Conservation (phyloP, 2,329 filamentous ascomycete species). For the Diaporthe citriasiana region DNA sequence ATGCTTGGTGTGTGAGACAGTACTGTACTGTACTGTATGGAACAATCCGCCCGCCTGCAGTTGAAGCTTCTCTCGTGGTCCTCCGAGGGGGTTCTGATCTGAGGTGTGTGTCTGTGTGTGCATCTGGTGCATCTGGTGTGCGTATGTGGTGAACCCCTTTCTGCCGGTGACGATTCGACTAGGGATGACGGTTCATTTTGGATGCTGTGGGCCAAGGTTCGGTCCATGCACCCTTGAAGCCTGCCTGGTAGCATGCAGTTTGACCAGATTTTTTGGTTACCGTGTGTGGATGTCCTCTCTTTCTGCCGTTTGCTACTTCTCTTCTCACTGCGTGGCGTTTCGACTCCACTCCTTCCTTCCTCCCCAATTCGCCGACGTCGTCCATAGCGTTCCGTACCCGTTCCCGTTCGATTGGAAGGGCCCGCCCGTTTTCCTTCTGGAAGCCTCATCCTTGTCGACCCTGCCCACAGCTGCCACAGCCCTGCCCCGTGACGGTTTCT, state of each 20-base stretch:
- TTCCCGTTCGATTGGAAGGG: constrained; percentile 30
- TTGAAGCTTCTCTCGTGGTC: background rate
- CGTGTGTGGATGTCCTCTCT: background rate
- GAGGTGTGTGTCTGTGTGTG: background rate
- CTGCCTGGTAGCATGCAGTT: no score
- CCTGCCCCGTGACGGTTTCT: background rate
- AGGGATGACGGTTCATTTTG: constrained; percentile 19
- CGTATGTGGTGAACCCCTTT: constrained; percentile 26
- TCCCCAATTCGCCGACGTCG: background rate
- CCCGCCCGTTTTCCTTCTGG: constrained; percentile 37
- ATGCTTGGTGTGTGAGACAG: constrained; percentile 28
- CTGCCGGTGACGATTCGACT: constrained; percentile 10
- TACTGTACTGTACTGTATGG: no score
- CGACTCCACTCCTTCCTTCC: background rate
- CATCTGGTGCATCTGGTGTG: background rate
- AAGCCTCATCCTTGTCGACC: constrained; percentile 35
- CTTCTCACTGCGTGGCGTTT: constrained; percentile 4
- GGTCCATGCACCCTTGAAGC: constrained; percentile 26
- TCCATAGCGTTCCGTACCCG: constrained; percentile 19
- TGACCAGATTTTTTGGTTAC: no score
- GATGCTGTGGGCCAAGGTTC: constrained; percentile 18
- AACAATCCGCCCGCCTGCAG: background rate
- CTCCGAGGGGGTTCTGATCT: background rate
- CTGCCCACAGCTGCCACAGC: background rate
- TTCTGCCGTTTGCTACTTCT: background rate